Percentiles rank a stretch among this genome's conserved stretches.
phyloP scores from a whole-genome alignment of 805 yeast genomes.

The Nakazawaea holstii region DNA sequence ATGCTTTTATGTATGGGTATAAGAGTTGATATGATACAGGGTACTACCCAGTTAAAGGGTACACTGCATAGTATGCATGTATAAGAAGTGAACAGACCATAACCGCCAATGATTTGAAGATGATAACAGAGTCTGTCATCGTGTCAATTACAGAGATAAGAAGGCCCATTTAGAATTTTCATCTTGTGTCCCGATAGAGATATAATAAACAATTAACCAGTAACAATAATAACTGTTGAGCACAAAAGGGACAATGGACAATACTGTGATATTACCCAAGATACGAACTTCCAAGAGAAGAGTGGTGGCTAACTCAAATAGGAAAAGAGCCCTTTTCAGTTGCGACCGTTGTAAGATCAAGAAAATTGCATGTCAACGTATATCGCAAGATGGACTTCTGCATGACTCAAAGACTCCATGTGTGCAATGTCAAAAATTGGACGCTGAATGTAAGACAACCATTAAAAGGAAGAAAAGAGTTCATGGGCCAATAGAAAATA shows the following conservation, averaged over 20 bases:
- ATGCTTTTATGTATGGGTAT: no score
- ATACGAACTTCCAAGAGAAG: conserved; percentile 10
- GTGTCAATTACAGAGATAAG: no score
- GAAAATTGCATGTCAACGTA: conserved; percentile 13
- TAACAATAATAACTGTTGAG: no score
- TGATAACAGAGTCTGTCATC: no score
- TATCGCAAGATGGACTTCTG: conserved; percentile 1
- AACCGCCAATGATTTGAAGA: no score
- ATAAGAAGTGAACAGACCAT: no score
- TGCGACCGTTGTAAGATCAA: conserved; percentile 14
- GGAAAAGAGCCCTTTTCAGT: conserved; percentile 16
- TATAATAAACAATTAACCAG: no score
- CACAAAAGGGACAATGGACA: neutral
- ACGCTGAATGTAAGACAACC: conserved; percentile 15
- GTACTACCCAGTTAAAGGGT: no score
- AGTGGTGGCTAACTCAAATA: conserved; percentile 4
- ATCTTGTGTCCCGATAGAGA: no score
- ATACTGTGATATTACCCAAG: conserved; percentile 6
- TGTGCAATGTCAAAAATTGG: conserved; percentile 11
- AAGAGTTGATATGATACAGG: no score
- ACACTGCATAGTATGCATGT: no score
- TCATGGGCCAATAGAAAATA: conserved; percentile 16
- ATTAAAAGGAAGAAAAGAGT: conserved; percentile 16
- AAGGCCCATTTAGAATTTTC: no score
- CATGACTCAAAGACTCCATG: conserved; percentile 12